Evolutionary conservation across 2,329 filamentous ascomycete species (phyloP).

Genomic region (Pseudogymnoascus pannorum): DNA sequence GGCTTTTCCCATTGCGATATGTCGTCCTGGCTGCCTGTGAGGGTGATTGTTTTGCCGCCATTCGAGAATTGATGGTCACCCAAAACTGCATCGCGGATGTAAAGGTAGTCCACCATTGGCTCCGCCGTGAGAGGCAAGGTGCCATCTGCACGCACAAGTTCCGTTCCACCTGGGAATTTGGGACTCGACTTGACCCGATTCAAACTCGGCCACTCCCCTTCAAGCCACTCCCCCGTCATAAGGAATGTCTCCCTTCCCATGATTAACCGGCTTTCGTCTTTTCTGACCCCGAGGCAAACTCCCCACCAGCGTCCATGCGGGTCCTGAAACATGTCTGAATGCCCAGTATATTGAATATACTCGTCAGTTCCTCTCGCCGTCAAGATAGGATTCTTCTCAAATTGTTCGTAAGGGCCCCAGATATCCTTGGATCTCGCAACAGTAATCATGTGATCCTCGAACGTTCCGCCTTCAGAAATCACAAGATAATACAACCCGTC

Average conservation of each 20-base stretch:
- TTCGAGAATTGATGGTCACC: slow-evolving; percentile 17
- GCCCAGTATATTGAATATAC: slow-evolving; percentile 35
- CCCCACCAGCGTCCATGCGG: slow-evolving; percentile 18
- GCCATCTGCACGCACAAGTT: not conserved
- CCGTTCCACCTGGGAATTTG: not conserved
- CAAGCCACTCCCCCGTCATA: slow-evolving; percentile 24
- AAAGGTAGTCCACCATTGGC: slow-evolving; percentile 18
- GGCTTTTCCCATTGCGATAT: slow-evolving; percentile 16
- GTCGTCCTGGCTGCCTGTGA: slow-evolving; percentile 16
- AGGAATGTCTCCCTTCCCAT: slow-evolving; percentile 32
- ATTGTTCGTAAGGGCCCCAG: slow-evolving; percentile 34
- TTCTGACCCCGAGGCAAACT: slow-evolving; percentile 14
- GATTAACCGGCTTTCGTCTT: slow-evolving; percentile 18
- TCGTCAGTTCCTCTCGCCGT: slow-evolving; percentile 32
- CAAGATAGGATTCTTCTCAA: slow-evolving; percentile 35
- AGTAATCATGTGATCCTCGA: slow-evolving; percentile 23
- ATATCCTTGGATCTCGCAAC: slow-evolving; percentile 27
- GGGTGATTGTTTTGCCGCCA: slow-evolving; percentile 13
- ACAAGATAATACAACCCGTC: slow-evolving; percentile 29
- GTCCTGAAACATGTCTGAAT: slow-evolving; percentile 40
- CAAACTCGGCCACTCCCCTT: slow-evolving; percentile 21
- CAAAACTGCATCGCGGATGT: slow-evolving; percentile 24
- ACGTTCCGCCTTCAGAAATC: slow-evolving; percentile 20
- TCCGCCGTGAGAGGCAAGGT: not conserved
- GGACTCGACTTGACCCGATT: slow-evolving; percentile 11